Percentiles rank a stretch among this genome's conserved stretches.
These are phyloP conservation scores for Termitomyces sp. DNA, from an alignment of 768 basidiomycete species.

Conservation along the genomic window DNA sequence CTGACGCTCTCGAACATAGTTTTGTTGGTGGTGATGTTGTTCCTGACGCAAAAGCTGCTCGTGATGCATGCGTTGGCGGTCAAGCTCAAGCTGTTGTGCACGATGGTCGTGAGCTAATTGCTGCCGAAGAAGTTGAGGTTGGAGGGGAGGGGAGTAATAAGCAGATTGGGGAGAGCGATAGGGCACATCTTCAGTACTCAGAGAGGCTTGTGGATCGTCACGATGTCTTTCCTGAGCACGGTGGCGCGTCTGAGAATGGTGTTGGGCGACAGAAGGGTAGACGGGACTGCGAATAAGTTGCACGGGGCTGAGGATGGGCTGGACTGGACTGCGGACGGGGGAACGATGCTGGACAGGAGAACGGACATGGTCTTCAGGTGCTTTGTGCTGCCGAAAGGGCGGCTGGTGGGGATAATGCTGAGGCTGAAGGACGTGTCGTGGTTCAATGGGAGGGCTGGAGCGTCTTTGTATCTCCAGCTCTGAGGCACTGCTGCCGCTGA, in stretches of 20 bases:
- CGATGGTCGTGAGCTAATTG: slow-evolving; percentile 19
- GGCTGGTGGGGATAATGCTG: slow-evolving; percentile 18
- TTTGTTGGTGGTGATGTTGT: slow-evolving; percentile 23
- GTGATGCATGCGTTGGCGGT: slow-evolving; percentile 26
- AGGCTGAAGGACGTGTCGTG: slow-evolving; percentile 18
- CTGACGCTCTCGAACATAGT: slow-evolving; percentile 24
- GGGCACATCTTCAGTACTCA: slow-evolving; percentile 11
- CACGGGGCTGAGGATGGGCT: slow-evolving; percentile 13
- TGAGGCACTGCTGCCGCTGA: slow-evolving; percentile 31
- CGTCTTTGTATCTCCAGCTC: slow-evolving; percentile 20
- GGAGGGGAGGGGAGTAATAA: slow-evolving; percentile 12
- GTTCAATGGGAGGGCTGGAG: slow-evolving; percentile 21
- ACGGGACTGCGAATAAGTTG: slow-evolving; percentile 14
- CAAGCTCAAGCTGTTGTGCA: slow-evolving; percentile 23
- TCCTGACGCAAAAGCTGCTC: slow-evolving; percentile 23
- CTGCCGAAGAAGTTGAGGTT: slow-evolving; percentile 10
- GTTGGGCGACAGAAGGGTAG: slow-evolving; percentile 13
- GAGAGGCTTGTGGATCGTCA: slow-evolving; percentile 14
- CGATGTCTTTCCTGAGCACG: slow-evolving; percentile 11
- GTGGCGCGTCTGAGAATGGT: slow-evolving; percentile 13
- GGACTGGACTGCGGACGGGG: slow-evolving; percentile 5
- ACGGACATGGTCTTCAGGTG: slow-evolving; percentile 10
- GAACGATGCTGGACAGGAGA: slow-evolving; percentile 15
- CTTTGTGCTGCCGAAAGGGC: slow-evolving; percentile 14
- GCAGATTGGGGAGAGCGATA: slow-evolving; percentile 14